These are phyloP conservation scores for Tricholoma sp. DNA, from an alignment of 768 basidiomycete species.

Conservation along the genomic window DNA sequence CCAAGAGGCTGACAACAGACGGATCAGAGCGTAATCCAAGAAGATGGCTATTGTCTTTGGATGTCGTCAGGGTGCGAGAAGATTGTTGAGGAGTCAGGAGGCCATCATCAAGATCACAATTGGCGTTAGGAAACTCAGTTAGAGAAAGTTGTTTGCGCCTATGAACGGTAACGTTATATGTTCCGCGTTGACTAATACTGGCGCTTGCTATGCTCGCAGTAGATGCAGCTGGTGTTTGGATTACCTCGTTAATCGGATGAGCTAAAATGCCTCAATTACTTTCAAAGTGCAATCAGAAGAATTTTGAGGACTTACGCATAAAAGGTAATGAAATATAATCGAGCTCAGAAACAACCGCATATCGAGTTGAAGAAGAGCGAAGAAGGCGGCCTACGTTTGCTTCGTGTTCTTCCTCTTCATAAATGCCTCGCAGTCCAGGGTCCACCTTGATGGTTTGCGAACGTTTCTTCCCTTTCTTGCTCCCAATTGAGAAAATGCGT, in stretches of 20 bases:
- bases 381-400: conserved; percentile 48
- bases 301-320: conserved; percentile 49
- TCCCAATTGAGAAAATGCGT: conserved; percentile 63
- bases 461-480: conserved; percentile 52
- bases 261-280: conserved; percentile 28
- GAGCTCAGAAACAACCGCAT: conserved; percentile 48
- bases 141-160: conserved; percentile 53
- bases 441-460: conserved; percentile 16
- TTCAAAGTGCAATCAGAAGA: background rate
- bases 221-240: conserved; percentile 45
- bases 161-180: conserved; percentile 71
- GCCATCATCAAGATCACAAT: conserved; percentile 32
- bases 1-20: conserved; percentile 69
- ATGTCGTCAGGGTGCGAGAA: conserved; percentile 27
- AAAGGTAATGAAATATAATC: conserved; percentile 60
- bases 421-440: conserved; percentile 9
- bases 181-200: conserved; percentile 46
- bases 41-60: conserved; percentile 46
- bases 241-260: conserved; percentile 61
- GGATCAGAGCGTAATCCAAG: conserved; percentile 66
- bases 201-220: conserved; percentile 49
- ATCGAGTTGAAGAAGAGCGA: conserved; percentile 69
- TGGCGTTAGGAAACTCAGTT: conserved; percentile 64
- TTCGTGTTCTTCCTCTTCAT: conserved; percentile 48
- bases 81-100: conserved; percentile 19